Conservation (phyloP, 805 yeast species). For the Candida maltosa region DNA sequence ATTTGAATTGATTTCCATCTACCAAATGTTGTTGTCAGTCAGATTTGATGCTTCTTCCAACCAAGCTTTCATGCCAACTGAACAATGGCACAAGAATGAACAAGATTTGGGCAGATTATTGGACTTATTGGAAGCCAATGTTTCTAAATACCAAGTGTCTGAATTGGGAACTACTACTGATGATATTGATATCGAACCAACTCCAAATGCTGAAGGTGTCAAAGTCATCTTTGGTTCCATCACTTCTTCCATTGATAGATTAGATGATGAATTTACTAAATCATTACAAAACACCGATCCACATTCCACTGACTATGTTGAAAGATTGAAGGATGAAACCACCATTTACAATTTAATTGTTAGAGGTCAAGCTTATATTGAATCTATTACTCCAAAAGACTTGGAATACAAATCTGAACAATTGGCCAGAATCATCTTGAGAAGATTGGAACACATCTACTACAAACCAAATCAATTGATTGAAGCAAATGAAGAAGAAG, state of each 20-base stretch:
- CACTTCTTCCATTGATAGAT: slow-evolving; percentile 82
- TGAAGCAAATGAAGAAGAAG: slow-evolving; percentile 60
- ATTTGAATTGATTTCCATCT: slow-evolving; percentile 75
- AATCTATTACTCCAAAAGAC: slow-evolving; percentile 49
- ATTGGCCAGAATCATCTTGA: slow-evolving; percentile 69
- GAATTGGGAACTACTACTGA: slow-evolving; percentile 72
- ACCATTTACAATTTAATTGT: slow-evolving; percentile 70
- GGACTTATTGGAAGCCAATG: slow-evolving; percentile 62
- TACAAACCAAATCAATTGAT: slow-evolving; percentile 84
- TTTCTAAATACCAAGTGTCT: slow-evolving; percentile 56
- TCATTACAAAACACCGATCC: slow-evolving; percentile 90
- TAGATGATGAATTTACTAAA: slow-evolving; percentile 90
- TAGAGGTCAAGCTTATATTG: slow-evolving; percentile 84
- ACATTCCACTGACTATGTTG: slow-evolving; percentile 89
- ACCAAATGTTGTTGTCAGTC: slow-evolving; percentile 79
- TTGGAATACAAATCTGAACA: slow-evolving; percentile 41
- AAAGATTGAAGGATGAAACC: slow-evolving; percentile 85
- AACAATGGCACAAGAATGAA: slow-evolving; percentile 74
- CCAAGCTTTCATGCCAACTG: slow-evolving; percentile 69
- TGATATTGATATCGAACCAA: slow-evolving; percentile 67
- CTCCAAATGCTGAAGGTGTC: slow-evolving; percentile 59
- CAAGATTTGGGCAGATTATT: slow-evolving; percentile 62
- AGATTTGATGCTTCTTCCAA: slow-evolving; percentile 78
- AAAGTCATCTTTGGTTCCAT: slow-evolving; percentile 79
- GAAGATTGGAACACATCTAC: slow-evolving; percentile 89